Evolutionary conservation across 441 rosid genomes (phyloP), one percentile per base, ranked within the genome.

Genomic region (Hypseocharis bilobata): DNA sequence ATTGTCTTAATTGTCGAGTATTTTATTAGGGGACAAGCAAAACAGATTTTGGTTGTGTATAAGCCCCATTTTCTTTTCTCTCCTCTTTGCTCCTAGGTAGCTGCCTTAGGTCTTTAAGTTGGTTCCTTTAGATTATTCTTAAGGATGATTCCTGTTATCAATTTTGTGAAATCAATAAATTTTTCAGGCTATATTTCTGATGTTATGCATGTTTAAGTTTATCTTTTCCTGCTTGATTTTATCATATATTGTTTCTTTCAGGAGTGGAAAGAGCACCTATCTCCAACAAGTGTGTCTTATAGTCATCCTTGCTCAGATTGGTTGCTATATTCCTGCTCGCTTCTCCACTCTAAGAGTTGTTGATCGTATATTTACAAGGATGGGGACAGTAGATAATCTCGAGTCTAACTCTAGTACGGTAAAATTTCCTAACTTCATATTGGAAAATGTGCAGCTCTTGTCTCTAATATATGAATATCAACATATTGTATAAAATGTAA

Each of bases 261-360:
- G 99, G 97, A 93, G 99, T 60, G 96, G 96, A 74, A 91, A 93
- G 90, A 93, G 99, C 85, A 91, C 97, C 70, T 93, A 93, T 78
- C 97, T 91, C 75, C 97, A 93, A 76, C 96, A 93, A 78, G 85
- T 93, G 76, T 93, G 97, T 69, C 89, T 88, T 63, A 83, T 87
- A 60, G 84, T 93, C 64, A 93, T 93, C 79, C 89, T 93, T 73
- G 96, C 97, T 76, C 99, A 93, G 80, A 88, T 93, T 30, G 97
- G 99, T 64, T 93, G 93, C 81, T 93, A 91, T 68, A 86, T 93
- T 76, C 96, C 96, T 66, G 93, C 97, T 73, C 86, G 85, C 71
- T 93, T 88, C 76, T 76, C 95, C 73, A 84, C 92, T 60, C 81
- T 87, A 73, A 88, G 95, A 80, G 86, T 83, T 23, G 87, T 85